Percentiles rank a stretch among this genome's conserved stretches.
These are phyloP conservation scores for Coprinopsis cinerea DNA, from an alignment of 768 basidiomycete species.

Conservation along the genomic window DNA sequence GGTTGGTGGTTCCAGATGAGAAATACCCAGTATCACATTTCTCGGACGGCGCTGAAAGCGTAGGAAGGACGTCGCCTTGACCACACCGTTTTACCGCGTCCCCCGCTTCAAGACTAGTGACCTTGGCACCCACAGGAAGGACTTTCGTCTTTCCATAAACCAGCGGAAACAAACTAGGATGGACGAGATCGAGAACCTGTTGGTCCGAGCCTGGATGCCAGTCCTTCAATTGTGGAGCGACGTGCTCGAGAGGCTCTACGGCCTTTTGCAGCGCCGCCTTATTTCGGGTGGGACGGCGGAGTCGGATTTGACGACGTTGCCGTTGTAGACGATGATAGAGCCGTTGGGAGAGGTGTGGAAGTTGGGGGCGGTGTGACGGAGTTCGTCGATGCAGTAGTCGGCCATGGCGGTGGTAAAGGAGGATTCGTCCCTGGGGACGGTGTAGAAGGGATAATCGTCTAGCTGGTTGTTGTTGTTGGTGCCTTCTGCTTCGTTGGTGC, in stretches of 20 bases:
- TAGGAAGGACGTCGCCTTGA: constrained; percentile 15
- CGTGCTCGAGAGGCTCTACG: constrained; percentile 25
- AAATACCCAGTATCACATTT: no score
- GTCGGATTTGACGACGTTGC: constrained; percentile 24
- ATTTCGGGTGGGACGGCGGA: constrained; percentile 18
- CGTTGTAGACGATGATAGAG: constrained; percentile 15
- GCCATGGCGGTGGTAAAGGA: constrained; percentile 15
- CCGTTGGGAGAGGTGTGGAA: constrained; percentile 12
- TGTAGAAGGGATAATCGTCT: neutral
- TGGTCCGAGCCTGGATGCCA: constrained; percentile 39
- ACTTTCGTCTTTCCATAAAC: constrained; percentile 20
- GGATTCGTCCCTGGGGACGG: neutral
- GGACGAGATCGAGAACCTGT: constrained; percentile 37
- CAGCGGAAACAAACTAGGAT: constrained; percentile 35
- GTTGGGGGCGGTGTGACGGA: constrained; percentile 16
- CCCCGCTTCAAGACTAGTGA: constrained; percentile 10
- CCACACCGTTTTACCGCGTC: constrained; percentile 15
- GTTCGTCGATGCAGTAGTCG: constrained; percentile 20
- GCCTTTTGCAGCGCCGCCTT: constrained; percentile 16
- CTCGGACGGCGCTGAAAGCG: neutral
- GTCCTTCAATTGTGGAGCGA: constrained; percentile 27
- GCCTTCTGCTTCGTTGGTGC: neutral
- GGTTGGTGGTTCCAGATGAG: neutral
- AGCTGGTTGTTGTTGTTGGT: neutral
- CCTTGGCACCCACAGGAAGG: neutral